A percentile compares a stretch with the other conserved stretches of the same genome.
phyloP scores from a whole-genome alignment of 139 green algal species.

The Mychonastes homosphaera region DNA sequence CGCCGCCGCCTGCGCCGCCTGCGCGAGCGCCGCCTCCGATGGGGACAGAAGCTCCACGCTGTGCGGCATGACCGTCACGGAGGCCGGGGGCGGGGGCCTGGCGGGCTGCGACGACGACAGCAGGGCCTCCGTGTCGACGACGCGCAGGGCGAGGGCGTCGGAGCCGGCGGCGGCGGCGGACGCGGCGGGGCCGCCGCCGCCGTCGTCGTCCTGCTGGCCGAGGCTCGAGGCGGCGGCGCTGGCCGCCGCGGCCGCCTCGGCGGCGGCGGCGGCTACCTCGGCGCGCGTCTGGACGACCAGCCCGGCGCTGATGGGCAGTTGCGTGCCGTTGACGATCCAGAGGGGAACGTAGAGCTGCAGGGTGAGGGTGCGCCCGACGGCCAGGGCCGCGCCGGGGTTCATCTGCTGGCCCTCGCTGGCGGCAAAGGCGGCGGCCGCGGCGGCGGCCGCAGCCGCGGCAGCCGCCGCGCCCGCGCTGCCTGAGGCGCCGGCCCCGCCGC shows the following conservation, averaged over 20 bases:
- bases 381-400: conserved; percentile 39
- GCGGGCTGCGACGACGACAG: conserved; percentile 16
- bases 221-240: conserved; percentile 31
- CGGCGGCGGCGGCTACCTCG: not conserved
- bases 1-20: too few relatives aligned
- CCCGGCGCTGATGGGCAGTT: conserved; percentile 42
- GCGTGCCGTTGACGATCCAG: conserved; percentile 65
- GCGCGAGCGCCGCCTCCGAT: conserved; percentile 16
- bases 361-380: conserved; percentile 38
- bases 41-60: conserved; percentile 57
- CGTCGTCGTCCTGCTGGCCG: not conserved
- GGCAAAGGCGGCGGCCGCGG: conserved; percentile 19
- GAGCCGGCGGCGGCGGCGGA: not conserved
- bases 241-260: not conserved
- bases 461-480: too few relatives aligned
- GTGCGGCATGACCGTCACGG: conserved; percentile 26
- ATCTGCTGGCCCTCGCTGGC: conserved; percentile 18
- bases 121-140: conserved; percentile 40
- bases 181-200: not conserved
- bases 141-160: conserved; percentile 10
- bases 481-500: not conserved
- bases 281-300: conserved; percentile 22
- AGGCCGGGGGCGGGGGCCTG: not conserved
- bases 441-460: conserved; percentile 12
- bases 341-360: conserved; percentile 53